Evolutionary conservation across 2,329 filamentous ascomycete genomes (phyloP).

Genomic region (Zymoseptoria passerinii): DNA sequence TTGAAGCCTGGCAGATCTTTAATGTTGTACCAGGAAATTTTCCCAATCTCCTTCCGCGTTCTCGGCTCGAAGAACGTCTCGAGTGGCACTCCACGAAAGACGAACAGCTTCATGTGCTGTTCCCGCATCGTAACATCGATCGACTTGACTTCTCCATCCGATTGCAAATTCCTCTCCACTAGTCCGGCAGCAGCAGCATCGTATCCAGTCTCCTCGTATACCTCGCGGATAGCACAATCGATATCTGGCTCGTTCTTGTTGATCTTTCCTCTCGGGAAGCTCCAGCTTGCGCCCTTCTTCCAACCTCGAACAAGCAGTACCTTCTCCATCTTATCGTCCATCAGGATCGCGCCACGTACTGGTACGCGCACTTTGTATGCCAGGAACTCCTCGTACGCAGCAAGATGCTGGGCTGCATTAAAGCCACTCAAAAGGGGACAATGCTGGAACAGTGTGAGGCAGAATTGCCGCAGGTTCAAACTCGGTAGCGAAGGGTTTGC

Average conservation of each 20-base stretch:
- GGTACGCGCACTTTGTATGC: slow-evolving; percentile 92
- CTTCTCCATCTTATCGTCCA: slow-evolving; percentile 90
- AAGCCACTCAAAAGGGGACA: slow-evolving; percentile 81
- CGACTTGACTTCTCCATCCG: slow-evolving; percentile 58
- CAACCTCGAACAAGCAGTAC: slow-evolving; percentile 91
- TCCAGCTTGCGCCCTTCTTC: slow-evolving; percentile 96
- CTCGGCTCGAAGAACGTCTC: slow-evolving; percentile 81
- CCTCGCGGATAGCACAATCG: slow-evolving; percentile 87
- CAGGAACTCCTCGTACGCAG: slow-evolving; percentile 84
- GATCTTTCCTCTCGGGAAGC: slow-evolving; percentile 93
- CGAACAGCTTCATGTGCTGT: slow-evolving; percentile 85
- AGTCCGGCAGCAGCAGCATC: slow-evolving; percentile 70
- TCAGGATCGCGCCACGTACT: slow-evolving; percentile 84
- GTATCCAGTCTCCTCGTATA: slow-evolving; percentile 92
- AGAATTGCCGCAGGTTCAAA: slow-evolving; percentile 77
- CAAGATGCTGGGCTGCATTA: slow-evolving; percentile 66
- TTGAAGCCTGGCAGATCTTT: slow-evolving; percentile 77
- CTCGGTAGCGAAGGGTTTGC: slow-evolving; percentile 67
- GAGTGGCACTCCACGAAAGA: slow-evolving; percentile 81
- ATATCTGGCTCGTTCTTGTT: slow-evolving; percentile 94
- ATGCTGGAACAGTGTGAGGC: slow-evolving; percentile 83
- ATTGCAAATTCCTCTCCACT: slow-evolving; percentile 52
- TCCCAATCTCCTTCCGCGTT: slow-evolving; percentile 95
- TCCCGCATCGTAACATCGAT: slow-evolving; percentile 87
- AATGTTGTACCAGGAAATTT: slow-evolving; percentile 89